Evolutionary conservation across 768 basidiomycete species (phyloP), one percentile per base, ranked within the genome.

Genomic region (Agaricus subrufescens): DNA sequence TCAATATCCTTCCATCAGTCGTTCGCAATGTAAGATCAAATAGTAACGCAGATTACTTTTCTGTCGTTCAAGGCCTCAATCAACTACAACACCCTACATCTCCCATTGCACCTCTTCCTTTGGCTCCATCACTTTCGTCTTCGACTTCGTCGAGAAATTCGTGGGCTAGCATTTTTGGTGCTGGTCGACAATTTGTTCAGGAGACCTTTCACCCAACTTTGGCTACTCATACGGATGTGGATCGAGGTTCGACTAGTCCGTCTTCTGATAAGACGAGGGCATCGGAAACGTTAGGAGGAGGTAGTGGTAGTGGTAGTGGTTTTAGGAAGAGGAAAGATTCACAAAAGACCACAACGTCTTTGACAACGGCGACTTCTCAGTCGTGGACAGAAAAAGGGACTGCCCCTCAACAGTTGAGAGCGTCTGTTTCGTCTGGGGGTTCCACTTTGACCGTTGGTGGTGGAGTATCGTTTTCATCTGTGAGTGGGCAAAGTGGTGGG

Each of bases 91-190:
- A 34, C 34, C 61, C 73, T 29, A 81, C 83, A 0, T 79, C 83
- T 19, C 69, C 34, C 68, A 0, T 83, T 82, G 82, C 78, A 15
- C 69, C 78, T 0, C 78, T 83, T 1, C 76, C 76, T 1, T 8
- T 42, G 12, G 40, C 40, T 42, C 40, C 40, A 0, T 74, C 78
- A 0, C 62, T 81, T 40, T 71, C 77, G 45, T 73, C 82, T 0
- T 84, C 85, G 0, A 79, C 71, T 46, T 84, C 87, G 3, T 90
- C 90, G 2, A 77, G 84, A 44, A 88, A 84, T 8, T 90, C 91
- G 0, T 92, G 91, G 91, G 87, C 89, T 0, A 91, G 84, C 62
- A 64, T 92, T 10, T 88, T 90, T 66, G 86, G 83, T 57, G 72
- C 87, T 0, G 81, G 80, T 15, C 79, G 86, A 27, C 86, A 89